Evolutionary conservation across 2,329 filamentous ascomycete genomes (phyloP).

Genomic region (Ophiocordyceps camponoti-floridani): DNA sequence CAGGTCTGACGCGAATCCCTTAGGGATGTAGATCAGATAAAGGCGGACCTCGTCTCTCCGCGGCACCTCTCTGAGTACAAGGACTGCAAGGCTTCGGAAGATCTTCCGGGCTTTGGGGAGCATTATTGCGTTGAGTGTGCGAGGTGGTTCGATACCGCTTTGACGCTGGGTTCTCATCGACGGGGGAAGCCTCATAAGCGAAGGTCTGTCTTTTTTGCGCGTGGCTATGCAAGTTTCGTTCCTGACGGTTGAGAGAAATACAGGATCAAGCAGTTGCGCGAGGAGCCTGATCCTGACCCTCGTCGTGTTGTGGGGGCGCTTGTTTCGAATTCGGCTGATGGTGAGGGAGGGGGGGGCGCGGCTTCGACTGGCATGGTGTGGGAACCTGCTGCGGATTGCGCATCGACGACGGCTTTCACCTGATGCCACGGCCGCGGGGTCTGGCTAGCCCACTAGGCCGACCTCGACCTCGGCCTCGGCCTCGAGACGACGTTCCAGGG

Average conservation of each 20-base stretch:
- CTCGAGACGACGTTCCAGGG: slow-evolving; percentile 19
- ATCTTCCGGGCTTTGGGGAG: slow-evolving; percentile 70
- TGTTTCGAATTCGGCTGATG: slow-evolving; percentile 11
- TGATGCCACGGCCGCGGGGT: slow-evolving; percentile 25
- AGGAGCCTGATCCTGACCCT: slow-evolving; percentile 73
- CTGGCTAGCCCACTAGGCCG: slow-evolving; percentile 27
- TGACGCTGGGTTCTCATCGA: slow-evolving; percentile 55
- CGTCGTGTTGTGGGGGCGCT: slow-evolving; percentile 77
- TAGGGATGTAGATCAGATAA: slow-evolving; percentile 86
- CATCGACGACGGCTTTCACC: slow-evolving; percentile 14
- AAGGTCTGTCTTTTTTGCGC: slow-evolving; percentile 25
- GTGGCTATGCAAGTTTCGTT: too few relatives aligned
- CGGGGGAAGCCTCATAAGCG: slow-evolving; percentile 90
- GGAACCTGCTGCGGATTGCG: background rate
- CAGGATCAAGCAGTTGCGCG: slow-evolving; percentile 68
- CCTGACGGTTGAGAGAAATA: slow-evolving; percentile 7
- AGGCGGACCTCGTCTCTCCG: slow-evolving; percentile 60
- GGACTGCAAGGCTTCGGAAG: slow-evolving; percentile 61
- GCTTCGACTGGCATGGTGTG: background rate
- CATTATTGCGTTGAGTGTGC: slow-evolving; percentile 87
- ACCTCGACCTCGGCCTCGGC: slow-evolving; percentile 13
- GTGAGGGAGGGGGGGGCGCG: background rate
- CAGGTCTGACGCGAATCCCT: too few relatives aligned
- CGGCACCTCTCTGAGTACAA: slow-evolving; percentile 70
- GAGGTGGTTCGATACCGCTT: slow-evolving; percentile 85